Conservation (phyloP, 345 rosid genomes). For the Sisymbrium irio region DNA sequence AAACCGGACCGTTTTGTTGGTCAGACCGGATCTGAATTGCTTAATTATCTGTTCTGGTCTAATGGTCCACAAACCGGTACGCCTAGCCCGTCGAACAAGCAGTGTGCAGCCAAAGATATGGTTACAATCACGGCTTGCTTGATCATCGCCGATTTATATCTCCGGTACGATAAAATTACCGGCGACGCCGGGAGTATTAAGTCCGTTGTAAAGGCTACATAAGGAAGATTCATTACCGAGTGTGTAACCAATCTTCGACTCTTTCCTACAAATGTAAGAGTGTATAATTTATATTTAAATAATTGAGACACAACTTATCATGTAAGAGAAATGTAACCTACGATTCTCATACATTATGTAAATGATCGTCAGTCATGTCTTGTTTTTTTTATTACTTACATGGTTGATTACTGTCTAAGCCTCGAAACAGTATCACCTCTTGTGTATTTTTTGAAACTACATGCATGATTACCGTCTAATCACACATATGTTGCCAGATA, state of each 20-base stretch:
- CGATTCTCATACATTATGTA: too few relatives aligned
- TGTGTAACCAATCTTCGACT: not conserved
- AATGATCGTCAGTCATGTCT: too few relatives aligned
- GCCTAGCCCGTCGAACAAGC: conserved; percentile 63
- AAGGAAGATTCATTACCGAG: not conserved
- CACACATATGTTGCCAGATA: too few relatives aligned
- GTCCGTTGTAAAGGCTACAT: conserved; percentile 44
- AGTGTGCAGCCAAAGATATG: conserved; percentile 73
- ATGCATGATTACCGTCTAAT: too few relatives aligned
- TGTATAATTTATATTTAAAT: not conserved
- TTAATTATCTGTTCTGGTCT: conserved; percentile 70
- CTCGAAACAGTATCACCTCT: too few relatives aligned
- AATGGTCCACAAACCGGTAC: conserved; percentile 85
- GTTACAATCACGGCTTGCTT: conserved; percentile 54
- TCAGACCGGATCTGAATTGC: conserved; percentile 41
- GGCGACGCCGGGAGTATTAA: conserved; percentile 53
- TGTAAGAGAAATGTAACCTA: too few relatives aligned
- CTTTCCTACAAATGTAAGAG: not conserved
- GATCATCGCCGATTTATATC: conserved; percentile 57
- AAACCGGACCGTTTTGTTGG: conserved; percentile 66
- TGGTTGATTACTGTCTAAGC: too few relatives aligned
- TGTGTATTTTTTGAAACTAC: too few relatives aligned
- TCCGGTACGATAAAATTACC: conserved; percentile 54
- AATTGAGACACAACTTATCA: not conserved
- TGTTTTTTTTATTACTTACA: too few relatives aligned